Evolutionary conservation across 495 filamentous ascomycete species (phyloP).

Genomic region (Rhypophila decipiens): DNA sequence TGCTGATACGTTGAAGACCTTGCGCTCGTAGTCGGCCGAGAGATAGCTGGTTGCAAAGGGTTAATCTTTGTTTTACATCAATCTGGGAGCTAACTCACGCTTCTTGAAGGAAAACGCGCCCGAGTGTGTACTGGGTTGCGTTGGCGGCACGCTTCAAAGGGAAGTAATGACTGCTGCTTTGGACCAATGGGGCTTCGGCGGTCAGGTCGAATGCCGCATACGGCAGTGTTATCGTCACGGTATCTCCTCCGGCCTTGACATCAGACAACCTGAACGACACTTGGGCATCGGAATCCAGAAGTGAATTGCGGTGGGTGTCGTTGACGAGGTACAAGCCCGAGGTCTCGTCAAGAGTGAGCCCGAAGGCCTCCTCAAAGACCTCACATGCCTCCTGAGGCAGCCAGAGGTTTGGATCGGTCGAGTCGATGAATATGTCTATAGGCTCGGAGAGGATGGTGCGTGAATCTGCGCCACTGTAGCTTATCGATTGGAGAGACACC

Average conservation of each 20-base stretch:
- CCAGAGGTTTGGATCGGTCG: conserved; percentile 49
- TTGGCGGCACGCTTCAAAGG: conserved; percentile 45
- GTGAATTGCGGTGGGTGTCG: conserved; percentile 30
- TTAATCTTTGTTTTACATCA: too few species aligned
- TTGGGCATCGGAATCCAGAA: conserved; percentile 42
- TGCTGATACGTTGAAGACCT: conserved; percentile 41
- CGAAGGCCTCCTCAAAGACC: conserved; percentile 48
- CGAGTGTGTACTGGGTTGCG: conserved; percentile 48
- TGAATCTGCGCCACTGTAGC: conserved; percentile 25
- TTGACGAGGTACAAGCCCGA: conserved; percentile 46
- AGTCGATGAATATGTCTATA: conserved; percentile 45
- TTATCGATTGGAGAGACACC: conserved; percentile 43
- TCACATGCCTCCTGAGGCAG: conserved; percentile 47
- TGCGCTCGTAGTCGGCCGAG: conserved; percentile 40
- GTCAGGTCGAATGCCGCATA: conserved; percentile 48
- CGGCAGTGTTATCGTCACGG: conserved; percentile 44
- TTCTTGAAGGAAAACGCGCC: conserved; percentile 53
- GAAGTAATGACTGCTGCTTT: conserved; percentile 40
- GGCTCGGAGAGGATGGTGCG: conserved; percentile 26
- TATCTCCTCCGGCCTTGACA: conserved; percentile 30
- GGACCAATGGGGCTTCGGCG: conserved; percentile 34
- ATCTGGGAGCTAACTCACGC: conserved; percentile 22
- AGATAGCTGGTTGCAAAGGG: conserved; percentile 39
- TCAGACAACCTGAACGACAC: conserved; percentile 47
- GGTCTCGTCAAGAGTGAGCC: conserved; percentile 37